phyloP scores from a whole-genome alignment of 164 flowering plant genomes.

The Paratinospora sagittata region DNA sequence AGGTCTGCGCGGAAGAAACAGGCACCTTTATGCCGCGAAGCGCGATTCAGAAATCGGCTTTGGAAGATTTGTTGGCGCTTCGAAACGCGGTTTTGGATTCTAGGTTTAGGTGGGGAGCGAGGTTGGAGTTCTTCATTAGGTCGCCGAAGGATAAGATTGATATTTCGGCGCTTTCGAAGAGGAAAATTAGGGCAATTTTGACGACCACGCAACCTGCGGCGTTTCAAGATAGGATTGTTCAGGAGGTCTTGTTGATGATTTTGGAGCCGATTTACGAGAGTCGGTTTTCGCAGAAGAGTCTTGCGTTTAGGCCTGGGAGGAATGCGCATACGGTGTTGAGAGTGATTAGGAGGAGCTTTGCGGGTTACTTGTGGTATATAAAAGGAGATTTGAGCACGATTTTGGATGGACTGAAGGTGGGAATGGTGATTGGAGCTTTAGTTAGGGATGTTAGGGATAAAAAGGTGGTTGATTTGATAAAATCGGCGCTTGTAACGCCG shows the following conservation, averaged over 20 bases:
- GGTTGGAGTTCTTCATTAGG: constrained; percentile 69
- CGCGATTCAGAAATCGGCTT: constrained; percentile 54
- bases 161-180: constrained; percentile 64
- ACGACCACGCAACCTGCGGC: constrained; percentile 80
- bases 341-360: constrained; percentile 78
- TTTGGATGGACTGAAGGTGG: constrained; percentile 87
- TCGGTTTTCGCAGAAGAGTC: constrained; percentile 77
- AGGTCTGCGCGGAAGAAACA: constrained; percentile 73
- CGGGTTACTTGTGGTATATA: constrained; percentile 91
- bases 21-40: constrained; percentile 79
- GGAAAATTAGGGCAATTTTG: constrained; percentile 70
- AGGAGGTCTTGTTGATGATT: constrained; percentile 86
- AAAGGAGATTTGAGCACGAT: constrained; percentile 86
- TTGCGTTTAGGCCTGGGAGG: constrained; percentile 92
- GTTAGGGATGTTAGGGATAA: constrained; percentile 95
- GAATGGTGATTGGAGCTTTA: constrained; percentile 71
- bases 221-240: constrained; percentile 87
- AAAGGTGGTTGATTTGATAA: constrained; percentile 78
- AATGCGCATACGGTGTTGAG: constrained; percentile 76
- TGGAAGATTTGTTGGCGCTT: constrained; percentile 72
- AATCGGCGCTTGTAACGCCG: constrained; percentile 67
- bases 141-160: constrained; percentile 87
- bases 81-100: constrained; percentile 88
- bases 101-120: constrained; percentile 89
- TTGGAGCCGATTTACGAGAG: constrained; percentile 91